Base-by-base conservation (phyloP, 768 basidiomycete genomes). In the Leccinum subtestaceum region DNA sequence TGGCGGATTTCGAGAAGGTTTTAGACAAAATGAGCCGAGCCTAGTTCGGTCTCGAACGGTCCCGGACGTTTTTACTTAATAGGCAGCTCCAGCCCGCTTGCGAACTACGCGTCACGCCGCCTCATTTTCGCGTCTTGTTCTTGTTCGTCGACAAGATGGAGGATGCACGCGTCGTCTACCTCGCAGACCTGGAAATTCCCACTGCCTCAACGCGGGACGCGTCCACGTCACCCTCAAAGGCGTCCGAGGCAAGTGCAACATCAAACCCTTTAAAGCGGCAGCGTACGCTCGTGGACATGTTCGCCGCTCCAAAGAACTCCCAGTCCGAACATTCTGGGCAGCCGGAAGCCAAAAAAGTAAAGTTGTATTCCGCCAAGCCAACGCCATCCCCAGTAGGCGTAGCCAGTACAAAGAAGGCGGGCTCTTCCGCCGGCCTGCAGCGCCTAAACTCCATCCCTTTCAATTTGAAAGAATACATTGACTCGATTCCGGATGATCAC, bases 391-490 rank as follows among this genome's bases (percentile, higher is more conserved):
- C 62, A 43, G 31, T 64, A 25, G 64, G 62, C 51, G 54, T 60
- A 51, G 23, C 48, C 55, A 61, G 56, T 40, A 53, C 50, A 27
- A 60, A 61, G 17, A 60, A 34, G 21, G 25, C 52, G 15, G 34
- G 49, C 17, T 56, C 74, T 27, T 55, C 62, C 57, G 53, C 62
- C 57, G 53, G 59, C 56, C 57, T 62, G 25, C 74, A 73, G 56
- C 63, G 77, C 10, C 67, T 89, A 34, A 88, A 90, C 67, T 79
- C 83, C 11, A 86, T 91, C 46, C 85, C 88, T 9, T 89, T 91
- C 70, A 88, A 87, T 29, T 60, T 82, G 63, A 76, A 75, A 11
- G 78, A 76, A 27, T 91, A 79, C 65, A 63, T 74, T 43, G 80
- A 78, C 4, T 79, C 82, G 4, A 70, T 90, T 51, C 76, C 81